Base-by-base conservation (phyloP, 768 basidiomycete species). In the Chalciporus piperatus region DNA sequence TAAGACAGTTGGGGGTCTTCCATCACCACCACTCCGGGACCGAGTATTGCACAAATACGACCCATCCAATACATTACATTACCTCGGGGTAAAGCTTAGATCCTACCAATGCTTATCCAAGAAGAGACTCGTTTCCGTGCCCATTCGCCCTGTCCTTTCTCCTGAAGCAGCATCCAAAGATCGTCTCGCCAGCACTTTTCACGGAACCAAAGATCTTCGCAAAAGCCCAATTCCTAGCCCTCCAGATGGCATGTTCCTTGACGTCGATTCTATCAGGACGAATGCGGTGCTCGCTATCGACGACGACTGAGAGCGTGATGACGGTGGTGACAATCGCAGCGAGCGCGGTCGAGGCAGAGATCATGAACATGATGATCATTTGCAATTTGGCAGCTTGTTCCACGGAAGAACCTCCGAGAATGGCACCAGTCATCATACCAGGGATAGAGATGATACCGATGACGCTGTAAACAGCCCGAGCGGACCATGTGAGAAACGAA, bases 331-430 rank as follows among this genome's bases (percentile, higher is more conserved):
- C 71, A 48, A 90, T 83, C 3, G 84, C 77, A 12, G 87, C 80
- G 22, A 95, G 77, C 0, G 85, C 81, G 0, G 87, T 87, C 51
- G 83, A 80, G 0, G 91, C 84, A 3, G 85, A 84, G 41, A 94
- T 90, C 87, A 94, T 89, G 70, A 95, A 94, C 84, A 93, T 89
- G 71, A 95, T 91, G 51, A 95, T 84, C 86, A 93, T 93, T 60
- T 94, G 93, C 14, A 94, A 72, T 46, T 84, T 82, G 2, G 89
- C 89, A 0, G 92, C 93, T 68, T 92, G 90, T 17, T 89, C 78
- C 38, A 94, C 88, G 27, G 85, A 84, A 11, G 88, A 81, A 0
- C 92, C 92, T 12, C 89, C 93, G 12, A 94, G 82, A 54, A 95
- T 86, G 5, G 92, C 89, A 57, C 92, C 92, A 0, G 89, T 91